Base-by-base conservation (phyloP, 768 basidiomycete genomes). In the Sistotremastrum suecicum region DNA sequence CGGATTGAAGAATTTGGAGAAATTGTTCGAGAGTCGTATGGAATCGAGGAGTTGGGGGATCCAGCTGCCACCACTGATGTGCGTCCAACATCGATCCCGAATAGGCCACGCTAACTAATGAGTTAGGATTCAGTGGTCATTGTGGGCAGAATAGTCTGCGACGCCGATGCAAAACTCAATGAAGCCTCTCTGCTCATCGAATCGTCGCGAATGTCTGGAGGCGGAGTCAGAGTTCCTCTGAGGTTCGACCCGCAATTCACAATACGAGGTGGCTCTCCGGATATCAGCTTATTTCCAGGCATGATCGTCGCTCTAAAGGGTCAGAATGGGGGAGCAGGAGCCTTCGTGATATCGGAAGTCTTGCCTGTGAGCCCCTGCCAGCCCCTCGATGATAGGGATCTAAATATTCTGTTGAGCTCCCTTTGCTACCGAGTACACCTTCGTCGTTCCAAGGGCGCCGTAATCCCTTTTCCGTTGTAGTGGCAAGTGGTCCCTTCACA, bases 401-500 rank as follows among this genome's bases (percentile, higher is more conserved):
- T 7, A 12, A 31, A 29, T 42, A 7, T 41, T 12, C 34, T 39
- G 39, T 43, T 28, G 8, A 31, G 2, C 12, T 36, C 33, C 5
- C 31, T 43, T 20, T 67, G 5, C 51, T 66, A 51, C 50, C 65
- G 42, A 47, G 66, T 60, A 58, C 60, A 49, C 51, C 48, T 37
- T 53, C 53, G 41, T 58, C n/a, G 50, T 58, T 66, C 5, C 60
- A 62, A 41, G 62, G 68, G 33, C 60, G 53, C n/a, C 69, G 69
- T 29, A 53, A 66, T 20, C 59, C 77, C 0, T 76, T 85, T 42
- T 72, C 76, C 0, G 67, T 92, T 62, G 71, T 71, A 50, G 68
- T 88, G 35, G 88, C 81, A 3, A 78, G 80, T 48, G 95, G 95
- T 0, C 94, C 95, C 1, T 98, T 74, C 63, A 92, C 89, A 0